A percentile compares a stretch with the other conserved stretches of the same genome.
Evolutionary conservation across 1,139 yeast genomes (phyloP).

Genomic region (Yamadazyma mexicana): DNA sequence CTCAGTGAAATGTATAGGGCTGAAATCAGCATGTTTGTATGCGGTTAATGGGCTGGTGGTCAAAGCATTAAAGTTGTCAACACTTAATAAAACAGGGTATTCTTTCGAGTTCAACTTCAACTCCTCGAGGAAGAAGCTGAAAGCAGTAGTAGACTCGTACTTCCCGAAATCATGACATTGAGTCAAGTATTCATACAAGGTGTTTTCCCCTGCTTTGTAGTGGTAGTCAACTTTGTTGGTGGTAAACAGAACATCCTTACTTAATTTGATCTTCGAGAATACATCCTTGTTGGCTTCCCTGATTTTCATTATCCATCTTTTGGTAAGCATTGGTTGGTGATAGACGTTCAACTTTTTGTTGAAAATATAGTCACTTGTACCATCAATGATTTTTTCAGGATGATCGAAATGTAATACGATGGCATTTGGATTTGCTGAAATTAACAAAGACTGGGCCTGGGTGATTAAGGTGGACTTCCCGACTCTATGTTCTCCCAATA

Average conservation of each 20-base stretch:
- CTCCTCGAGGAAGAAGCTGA: slow-evolving; percentile 58
- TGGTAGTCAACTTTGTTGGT: slow-evolving; percentile 33
- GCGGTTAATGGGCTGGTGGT: slow-evolving; percentile 55
- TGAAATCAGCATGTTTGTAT: slow-evolving; percentile 61
- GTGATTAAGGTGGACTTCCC: slow-evolving; percentile 79
- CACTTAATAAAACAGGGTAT: slow-evolving; percentile 65
- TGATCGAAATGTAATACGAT: slow-evolving; percentile 68
- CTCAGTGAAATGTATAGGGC: slow-evolving; percentile 58
- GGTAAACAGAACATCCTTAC: slow-evolving; percentile 40
- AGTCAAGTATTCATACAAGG: slow-evolving; percentile 40
- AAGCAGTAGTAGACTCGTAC: slow-evolving; percentile 35
- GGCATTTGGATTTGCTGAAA: slow-evolving; percentile 48
- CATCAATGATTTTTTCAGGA: slow-evolving; percentile 64
- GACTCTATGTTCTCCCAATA: slow-evolving; percentile 72
- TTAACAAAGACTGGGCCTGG: slow-evolving; percentile 63
- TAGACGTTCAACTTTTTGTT: slow-evolving; percentile 52
- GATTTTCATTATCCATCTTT: slow-evolving; percentile 58
- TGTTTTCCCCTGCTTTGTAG: slow-evolving; percentile 44
- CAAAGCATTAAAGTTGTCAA: slow-evolving; percentile 75
- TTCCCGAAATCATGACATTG: slow-evolving; percentile 43
- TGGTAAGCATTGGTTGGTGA: slow-evolving; percentile 80
- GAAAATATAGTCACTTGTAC: slow-evolving; percentile 65
- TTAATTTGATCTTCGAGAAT: slow-evolving; percentile 50
- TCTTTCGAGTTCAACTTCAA: slow-evolving; percentile 41
- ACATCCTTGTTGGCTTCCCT: slow-evolving; percentile 54